Evolutionary conservation across 306 rosid species (phyloP).

Genomic region (Rosa lucieae): DNA sequence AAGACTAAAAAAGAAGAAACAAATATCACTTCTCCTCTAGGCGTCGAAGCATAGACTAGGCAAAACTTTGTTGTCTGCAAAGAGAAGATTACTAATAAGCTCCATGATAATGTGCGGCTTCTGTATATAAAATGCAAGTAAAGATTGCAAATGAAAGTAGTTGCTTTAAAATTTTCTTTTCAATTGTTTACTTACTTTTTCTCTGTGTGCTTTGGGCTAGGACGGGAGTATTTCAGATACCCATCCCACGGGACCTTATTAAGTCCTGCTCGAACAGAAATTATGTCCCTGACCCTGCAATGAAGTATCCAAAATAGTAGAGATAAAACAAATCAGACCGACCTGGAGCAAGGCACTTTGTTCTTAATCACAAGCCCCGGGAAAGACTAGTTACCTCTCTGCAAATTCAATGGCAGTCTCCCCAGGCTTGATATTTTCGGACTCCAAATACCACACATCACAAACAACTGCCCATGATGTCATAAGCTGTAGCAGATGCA

Average conservation of each 20-base stretch:
- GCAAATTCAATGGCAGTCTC: slow-evolving; percentile 95
- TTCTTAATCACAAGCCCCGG: neutral
- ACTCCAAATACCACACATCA: slow-evolving; percentile 99
- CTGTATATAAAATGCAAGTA: neutral
- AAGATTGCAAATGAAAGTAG: neutral
- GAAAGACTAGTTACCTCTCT: slow-evolving; percentile 56
- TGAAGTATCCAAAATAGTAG: slow-evolving; percentile 14
- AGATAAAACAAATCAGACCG: neutral
- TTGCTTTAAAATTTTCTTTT: neutral
- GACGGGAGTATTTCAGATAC: slow-evolving; percentile 89
- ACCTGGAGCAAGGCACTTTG: neutral
- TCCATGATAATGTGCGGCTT: neutral
- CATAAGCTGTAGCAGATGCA: slow-evolving; percentile 94
- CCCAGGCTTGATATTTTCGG: slow-evolving; percentile 78
- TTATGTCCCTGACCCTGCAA: slow-evolving; percentile 84
- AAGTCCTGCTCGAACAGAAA: slow-evolving; percentile 84
- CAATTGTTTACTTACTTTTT: slow-evolving; percentile 44
- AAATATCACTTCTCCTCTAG: slow-evolving; percentile 66
- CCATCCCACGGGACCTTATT: slow-evolving; percentile 99
- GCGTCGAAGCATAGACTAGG: slow-evolving; percentile 71
- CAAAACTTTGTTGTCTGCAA: slow-evolving; percentile 88
- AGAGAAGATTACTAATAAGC: slow-evolving; percentile 27
- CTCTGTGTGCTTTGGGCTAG: slow-evolving; percentile 90
- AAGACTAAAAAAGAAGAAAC: neutral
- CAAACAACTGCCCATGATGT: slow-evolving; percentile 99